Base-by-base conservation (phyloP, 345 rosid species). In the Erysimum cheiranthoides region DNA sequence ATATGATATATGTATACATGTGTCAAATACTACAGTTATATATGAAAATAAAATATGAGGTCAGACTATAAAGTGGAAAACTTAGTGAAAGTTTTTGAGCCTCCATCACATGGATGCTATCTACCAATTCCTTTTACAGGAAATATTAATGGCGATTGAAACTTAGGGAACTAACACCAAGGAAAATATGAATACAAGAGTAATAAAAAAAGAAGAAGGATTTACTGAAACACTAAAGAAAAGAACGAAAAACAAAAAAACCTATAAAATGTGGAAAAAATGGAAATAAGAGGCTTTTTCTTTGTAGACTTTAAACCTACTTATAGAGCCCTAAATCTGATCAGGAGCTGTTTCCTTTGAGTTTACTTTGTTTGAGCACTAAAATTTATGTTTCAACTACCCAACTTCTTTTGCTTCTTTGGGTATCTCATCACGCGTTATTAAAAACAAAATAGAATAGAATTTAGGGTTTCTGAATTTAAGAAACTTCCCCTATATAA, bases 401-500 rank as follows among this genome's bases (percentile, higher is more conserved):
- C 56, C 0, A 77, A 77, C 47, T 78, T 73, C 54, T 60, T 78
- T 73, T 78, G 5, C 81, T 73, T 72, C 45, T 73, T 73, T 73
- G 60, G 74, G 77, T 39, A 46, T 65, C 68, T 57, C 61, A 49
- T 57, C 66, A 64, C 39, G n/a, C 32, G 47, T 40, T 61, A 50
- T 32, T 11, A 45, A 35, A 21, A 40, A 60, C 5, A 28, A 5
- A 28, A 9, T 10, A 57, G 21, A 70, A 12, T 3, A 16, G 31
- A 34, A 36, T 25, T 53, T 78, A 78, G 81, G 81, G 81, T 78
- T 78, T 78, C 64, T 66, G 43, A 72, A 49, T 42, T 78, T 14
- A 54, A 70, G 75, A 70, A 76, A 58, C 61, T 65, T 47, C 28
- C 9, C 35, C 10, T 43, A 53, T 43, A 53, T 30, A 6, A 6